Conservation (phyloP, 208 protist genomes). For the Acanthamoeba culbertsoni region DNA sequence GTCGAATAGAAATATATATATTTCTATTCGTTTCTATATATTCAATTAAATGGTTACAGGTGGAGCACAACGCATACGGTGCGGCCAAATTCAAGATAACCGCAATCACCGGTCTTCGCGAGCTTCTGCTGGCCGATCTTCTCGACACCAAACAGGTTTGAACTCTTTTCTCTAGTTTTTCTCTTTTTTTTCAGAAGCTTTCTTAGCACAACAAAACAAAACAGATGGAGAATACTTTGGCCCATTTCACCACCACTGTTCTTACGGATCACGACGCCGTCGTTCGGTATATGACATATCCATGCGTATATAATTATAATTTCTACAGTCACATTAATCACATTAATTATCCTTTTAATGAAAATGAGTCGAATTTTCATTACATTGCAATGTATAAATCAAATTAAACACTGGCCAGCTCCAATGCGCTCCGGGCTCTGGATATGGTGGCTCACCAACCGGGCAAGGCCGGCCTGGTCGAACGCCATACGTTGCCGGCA, state of each 20-base stretch:
- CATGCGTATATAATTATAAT: too few relatives aligned
- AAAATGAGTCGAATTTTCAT: too few relatives aligned
- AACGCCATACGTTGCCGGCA: background rate
- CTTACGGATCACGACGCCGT: background rate
- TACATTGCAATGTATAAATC: too few relatives aligned
- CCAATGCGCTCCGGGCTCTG: background rate
- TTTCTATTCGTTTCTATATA: background rate
- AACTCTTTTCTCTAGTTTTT: background rate
- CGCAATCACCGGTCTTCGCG: background rate
- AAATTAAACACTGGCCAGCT: too few relatives aligned
- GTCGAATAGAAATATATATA: background rate
- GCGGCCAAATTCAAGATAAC: constrained; percentile 38
- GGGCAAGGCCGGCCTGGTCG: background rate
- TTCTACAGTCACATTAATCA: too few relatives aligned
- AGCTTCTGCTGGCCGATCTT: background rate
- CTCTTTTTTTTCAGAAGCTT: background rate
- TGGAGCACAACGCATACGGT: background rate
- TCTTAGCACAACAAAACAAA: background rate
- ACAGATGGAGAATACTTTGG: background rate
- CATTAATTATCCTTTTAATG: too few relatives aligned
- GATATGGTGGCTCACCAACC: background rate
- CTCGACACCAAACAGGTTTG: background rate
- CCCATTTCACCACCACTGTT: background rate
- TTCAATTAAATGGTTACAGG: background rate
- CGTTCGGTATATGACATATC: background rate